Evolutionary conservation across 148 eudicot genomes (phyloP).

Genomic region (Arctostaphylos glauca): DNA sequence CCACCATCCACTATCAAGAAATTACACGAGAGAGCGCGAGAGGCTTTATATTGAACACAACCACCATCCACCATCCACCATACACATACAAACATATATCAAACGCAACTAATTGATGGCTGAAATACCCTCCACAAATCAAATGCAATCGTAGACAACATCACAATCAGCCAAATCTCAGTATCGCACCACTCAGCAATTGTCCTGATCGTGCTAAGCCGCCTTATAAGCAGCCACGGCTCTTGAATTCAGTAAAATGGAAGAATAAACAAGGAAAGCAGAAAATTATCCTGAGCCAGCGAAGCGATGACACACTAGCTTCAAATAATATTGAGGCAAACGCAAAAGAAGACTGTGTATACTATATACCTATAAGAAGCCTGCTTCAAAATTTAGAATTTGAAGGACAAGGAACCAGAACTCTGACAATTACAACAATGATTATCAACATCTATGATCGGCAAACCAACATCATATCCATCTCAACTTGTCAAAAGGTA

Average conservation of each 20-base stretch:
- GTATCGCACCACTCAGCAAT: background rate
- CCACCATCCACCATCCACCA: background rate
- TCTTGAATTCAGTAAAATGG: background rate
- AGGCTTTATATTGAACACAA: background rate
- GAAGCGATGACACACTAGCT: background rate
- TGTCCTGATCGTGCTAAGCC: background rate
- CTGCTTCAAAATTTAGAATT: background rate
- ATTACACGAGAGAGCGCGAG: background rate
- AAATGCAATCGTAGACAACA: background rate
- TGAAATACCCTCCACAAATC: background rate
- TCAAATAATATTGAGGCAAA: background rate
- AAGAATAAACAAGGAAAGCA: background rate
- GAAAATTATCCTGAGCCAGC: background rate
- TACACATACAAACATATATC: background rate
- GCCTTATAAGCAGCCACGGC: background rate
- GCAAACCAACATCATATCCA: slow-evolving; percentile 23
- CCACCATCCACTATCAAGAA: background rate
- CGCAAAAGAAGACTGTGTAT: background rate
- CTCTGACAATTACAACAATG: background rate
- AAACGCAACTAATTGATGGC: background rate
- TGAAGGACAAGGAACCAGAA: background rate
- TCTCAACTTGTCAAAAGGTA: slow-evolving; percentile 26
- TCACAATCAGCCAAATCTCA: background rate
- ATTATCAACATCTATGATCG: slow-evolving; percentile 10
- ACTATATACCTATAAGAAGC: background rate